Conservation (phyloP, 2,329 filamentous ascomycete species). For the Bipolaris bicolor region DNA sequence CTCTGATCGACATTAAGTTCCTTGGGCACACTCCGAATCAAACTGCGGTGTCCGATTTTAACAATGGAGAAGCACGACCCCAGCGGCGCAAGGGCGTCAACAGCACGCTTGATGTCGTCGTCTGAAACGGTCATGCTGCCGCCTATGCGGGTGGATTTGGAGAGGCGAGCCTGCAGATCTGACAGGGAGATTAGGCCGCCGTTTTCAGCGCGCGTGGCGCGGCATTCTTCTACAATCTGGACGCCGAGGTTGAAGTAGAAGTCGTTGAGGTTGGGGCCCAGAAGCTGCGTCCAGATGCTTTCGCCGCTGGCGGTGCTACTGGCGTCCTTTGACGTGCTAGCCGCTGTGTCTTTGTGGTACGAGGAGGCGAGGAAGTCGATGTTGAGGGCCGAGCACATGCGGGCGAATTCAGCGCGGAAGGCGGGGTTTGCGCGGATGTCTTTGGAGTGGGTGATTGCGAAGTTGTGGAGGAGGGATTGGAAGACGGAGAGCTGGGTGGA, state of each 20-base stretch:
- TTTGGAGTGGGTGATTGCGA: conserved; percentile 90
- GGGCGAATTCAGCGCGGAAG: conserved; percentile 95
- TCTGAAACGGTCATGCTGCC: conserved; percentile 79
- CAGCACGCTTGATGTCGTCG: conserved; percentile 90
- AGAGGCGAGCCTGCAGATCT: conserved; percentile 79
- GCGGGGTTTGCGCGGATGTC: conserved; percentile 95
- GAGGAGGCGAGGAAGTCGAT: conserved; percentile 82
- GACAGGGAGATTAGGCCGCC: conserved; percentile 86
- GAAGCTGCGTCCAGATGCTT: conserved; percentile 89
- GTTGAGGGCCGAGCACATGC: conserved; percentile 97
- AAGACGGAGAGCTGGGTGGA: conserved; percentile 95
- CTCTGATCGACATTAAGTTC: conserved; percentile 95
- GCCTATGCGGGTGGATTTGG: conserved; percentile 69
- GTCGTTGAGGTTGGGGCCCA: conserved; percentile 91
- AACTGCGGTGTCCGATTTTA: conserved; percentile 79
- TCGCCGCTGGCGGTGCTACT: conserved; percentile 48
- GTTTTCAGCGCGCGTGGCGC: conserved; percentile 85
- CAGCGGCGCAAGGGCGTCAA: conserved; percentile 83
- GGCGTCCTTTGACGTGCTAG: background rate
- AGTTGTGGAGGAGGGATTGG: conserved; percentile 92
- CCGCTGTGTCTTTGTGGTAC: conserved; percentile 52
- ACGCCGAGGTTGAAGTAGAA: conserved; percentile 99
- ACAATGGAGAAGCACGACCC: conserved; percentile 87
- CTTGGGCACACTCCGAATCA: conserved; percentile 91
- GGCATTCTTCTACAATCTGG: conserved; percentile 91